Base-by-base conservation (phyloP, 2,329 filamentous ascomycete genomes). In the Aspergillus ochraceoroseus region DNA sequence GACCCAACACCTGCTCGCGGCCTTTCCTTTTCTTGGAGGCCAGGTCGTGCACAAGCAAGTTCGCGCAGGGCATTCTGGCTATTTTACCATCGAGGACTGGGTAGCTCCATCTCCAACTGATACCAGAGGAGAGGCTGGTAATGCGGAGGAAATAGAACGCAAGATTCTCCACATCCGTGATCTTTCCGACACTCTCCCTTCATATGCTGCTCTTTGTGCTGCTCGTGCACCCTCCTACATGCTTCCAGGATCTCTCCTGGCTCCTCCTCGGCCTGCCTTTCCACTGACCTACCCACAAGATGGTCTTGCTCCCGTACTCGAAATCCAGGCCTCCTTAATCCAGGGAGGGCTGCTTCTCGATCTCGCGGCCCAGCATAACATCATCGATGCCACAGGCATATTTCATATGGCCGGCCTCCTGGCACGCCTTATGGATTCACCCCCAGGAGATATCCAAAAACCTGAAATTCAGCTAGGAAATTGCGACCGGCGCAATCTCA, bases 211-310 rank as follows among this genome's bases (percentile, higher is more conserved):
- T 3, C 23, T 53, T 2, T 32, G 30, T 4, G 13, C 29, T 1
- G 44, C 46, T 1, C 33, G 48, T n/a, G 57, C 41, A 3, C 59
- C 63, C 1, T 48, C 58, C 8, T 41, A 38, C 5, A 58, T 62
- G 55, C 49, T 67, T 4, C 58, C 63, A 18, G 57, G 50, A 3
- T 38, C 52, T 8, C 22, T 60, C 4, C 46, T 67, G 5, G 46
- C 47, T 3, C 57, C 56, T 2, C 41, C 45, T 2, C 49, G 51
- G 6, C 53, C 52, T 6, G 53, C 52, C 1, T 57, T 64, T 30
- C 60, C 60, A 2, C 29, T 51, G 32, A 37, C 39, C 11, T 59
- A 64, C 39, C 48, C 33, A 2, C 44, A 54, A 11, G 41, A 52
- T 4, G 36, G 32, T 2, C 22, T 31, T 19, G 46, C 47, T 1